Conservation (phyloP, 2,329 filamentous ascomycete species). For the Ophiostoma angusticollis region DNA sequence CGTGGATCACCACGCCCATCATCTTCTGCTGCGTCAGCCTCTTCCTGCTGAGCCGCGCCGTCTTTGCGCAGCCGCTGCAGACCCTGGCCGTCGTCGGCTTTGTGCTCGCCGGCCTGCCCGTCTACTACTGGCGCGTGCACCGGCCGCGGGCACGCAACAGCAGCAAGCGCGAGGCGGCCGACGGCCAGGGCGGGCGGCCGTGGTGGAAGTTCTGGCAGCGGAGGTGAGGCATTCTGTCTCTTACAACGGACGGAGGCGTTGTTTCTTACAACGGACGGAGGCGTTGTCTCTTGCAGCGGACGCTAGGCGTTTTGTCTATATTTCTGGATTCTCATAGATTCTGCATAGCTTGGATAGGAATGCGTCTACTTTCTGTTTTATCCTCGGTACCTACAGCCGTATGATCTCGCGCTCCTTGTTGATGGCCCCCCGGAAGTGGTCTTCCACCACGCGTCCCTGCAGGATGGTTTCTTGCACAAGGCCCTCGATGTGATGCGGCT, state of each 20-base stretch:
- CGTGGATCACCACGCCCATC: conserved; percentile 93
- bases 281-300: background rate
- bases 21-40: conserved; percentile 97
- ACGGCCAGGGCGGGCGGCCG: conserved; percentile 21
- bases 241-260: background rate
- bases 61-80: conserved; percentile 85
- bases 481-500: conserved; percentile 62
- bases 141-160: conserved; percentile 31
- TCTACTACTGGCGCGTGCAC: conserved; percentile 80
- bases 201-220: conserved; percentile 52
- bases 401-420: conserved; percentile 40
- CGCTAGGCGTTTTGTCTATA: background rate
- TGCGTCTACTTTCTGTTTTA: background rate
- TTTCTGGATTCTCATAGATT: no score
- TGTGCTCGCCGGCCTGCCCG: conserved; percentile 67
- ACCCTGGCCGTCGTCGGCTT: conserved; percentile 79
- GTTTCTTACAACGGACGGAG: no score
- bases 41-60: conserved; percentile 75
- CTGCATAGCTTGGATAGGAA: background rate
- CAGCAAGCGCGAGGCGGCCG: conserved; percentile 27
- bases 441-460: conserved; percentile 52
- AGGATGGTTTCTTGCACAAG: conserved; percentile 59
- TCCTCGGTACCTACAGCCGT: conserved; percentile 25
- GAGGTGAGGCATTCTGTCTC: no score
- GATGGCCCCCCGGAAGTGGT: conserved; percentile 62